Percentiles rank a stretch among this genome's conserved stretches.
Conservation (phyloP, 129 eudicot genomes). For the Flaveria brownii region DNA sequence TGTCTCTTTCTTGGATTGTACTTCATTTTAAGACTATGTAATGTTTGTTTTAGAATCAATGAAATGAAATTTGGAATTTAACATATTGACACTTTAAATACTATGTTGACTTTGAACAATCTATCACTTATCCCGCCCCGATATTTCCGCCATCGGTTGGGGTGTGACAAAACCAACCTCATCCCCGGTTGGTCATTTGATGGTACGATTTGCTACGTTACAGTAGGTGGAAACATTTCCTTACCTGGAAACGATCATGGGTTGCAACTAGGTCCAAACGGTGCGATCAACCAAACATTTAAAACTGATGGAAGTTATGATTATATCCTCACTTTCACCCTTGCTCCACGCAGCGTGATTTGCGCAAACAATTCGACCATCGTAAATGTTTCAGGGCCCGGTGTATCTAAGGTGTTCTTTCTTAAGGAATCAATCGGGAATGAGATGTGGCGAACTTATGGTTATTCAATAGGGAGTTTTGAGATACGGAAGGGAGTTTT, state of each 20-base stretch:
- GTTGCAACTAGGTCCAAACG: conserved; percentile 46
- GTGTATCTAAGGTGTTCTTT: conserved; percentile 6
- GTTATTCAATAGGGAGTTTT: conserved; percentile 25
- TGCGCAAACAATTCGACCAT: conserved; percentile 34
- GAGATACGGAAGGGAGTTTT: conserved; percentile 7
- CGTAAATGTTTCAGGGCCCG: conserved; percentile 29
- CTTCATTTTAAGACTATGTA: no score
- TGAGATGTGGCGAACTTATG: conserved; percentile 43
- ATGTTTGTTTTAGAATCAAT: no score
- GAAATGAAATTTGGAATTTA: no score
- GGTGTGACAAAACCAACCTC: conserved; percentile 19
- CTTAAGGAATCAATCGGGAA: conserved; percentile 23
- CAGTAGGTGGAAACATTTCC: not conserved
- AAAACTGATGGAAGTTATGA: conserved; percentile 20
- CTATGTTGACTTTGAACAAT: no score
- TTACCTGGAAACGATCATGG: conserved; percentile 42
- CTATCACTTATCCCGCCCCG: no score
- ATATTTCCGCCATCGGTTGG: no score
- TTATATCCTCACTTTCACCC: conserved; percentile 45
- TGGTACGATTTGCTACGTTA: no score
- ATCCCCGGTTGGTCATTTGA: no score
- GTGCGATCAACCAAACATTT: conserved; percentile 47
- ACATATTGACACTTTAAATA: no score
- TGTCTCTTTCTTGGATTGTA: no score
- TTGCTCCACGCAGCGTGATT: conserved; percentile 23